A percentile compares a stretch with the other conserved stretches of the same genome.
Evolutionary conservation across 148 eudicot species (phyloP).

Genomic region (Nepenthes gracilis): DNA sequence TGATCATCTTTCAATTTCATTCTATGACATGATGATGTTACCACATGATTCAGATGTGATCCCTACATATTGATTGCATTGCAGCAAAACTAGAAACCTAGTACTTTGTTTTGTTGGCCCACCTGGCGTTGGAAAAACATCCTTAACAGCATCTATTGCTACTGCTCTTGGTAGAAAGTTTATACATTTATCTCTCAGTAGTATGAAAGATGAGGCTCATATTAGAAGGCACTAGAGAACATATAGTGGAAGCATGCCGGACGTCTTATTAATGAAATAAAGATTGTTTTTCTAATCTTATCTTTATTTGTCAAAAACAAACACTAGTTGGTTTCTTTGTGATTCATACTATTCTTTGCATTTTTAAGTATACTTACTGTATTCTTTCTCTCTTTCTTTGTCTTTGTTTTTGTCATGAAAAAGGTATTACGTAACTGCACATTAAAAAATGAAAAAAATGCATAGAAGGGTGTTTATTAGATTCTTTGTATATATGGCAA

Average conservation of each 20-base stretch:
- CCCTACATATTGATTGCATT: slow-evolving; percentile 9
- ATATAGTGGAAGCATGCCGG: slow-evolving; percentile 98
- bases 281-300: slow-evolving; percentile 11
- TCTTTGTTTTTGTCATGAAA: no score
- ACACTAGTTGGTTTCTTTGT: no score
- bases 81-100: slow-evolving; percentile 98
- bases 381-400: no score
- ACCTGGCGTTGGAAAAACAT: slow-evolving; percentile 72
- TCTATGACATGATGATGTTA: neutral
- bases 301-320: no score
- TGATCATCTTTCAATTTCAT: slow-evolving; percentile 7
- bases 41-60: slow-evolving; percentile 9
- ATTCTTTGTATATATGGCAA: no score
- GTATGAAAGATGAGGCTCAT: no score
- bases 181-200: no score
- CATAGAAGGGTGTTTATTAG: no score
- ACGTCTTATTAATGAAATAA: slow-evolving; percentile 94
- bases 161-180: slow-evolving; percentile 68
- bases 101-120: slow-evolving; percentile 50
- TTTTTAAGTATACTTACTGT: no score
- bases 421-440: no score
- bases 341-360: no score
- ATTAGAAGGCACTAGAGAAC: slow-evolving; percentile 94
- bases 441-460: no score
- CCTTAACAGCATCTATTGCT: slow-evolving; percentile 96